Percentiles rank a stretch among this genome's conserved stretches.
Evolutionary conservation across 345 rosid genomes (phyloP).

Genomic region (Pugionium cornutum): DNA sequence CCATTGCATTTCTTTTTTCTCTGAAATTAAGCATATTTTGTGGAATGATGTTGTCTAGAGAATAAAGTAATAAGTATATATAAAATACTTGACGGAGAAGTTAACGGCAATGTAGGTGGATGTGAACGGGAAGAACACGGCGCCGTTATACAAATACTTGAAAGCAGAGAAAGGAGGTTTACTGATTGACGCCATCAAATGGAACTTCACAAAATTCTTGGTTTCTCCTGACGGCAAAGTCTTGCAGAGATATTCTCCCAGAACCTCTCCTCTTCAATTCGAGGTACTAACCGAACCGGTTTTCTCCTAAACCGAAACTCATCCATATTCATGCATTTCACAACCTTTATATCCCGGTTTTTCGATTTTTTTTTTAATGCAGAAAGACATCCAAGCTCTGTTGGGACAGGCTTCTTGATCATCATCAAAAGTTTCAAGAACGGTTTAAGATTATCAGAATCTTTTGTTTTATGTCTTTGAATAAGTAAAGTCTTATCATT

Average conservation of each 20-base stretch:
- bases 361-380: slow-evolving; percentile 21
- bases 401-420: slow-evolving; percentile 46
- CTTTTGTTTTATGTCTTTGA: neutral
- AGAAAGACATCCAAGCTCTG: slow-evolving; percentile 72
- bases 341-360: neutral
- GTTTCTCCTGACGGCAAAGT: slow-evolving; percentile 74
- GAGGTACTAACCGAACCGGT: slow-evolving; percentile 51
- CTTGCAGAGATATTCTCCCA: slow-evolving; percentile 73
- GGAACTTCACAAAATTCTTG: slow-evolving; percentile 95
- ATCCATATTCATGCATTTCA: neutral
- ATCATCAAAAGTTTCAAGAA: slow-evolving; percentile 15
- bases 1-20: neutral
- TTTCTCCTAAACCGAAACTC: slow-evolving; percentile 9
- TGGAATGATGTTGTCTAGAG: neutral
- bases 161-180: slow-evolving; percentile 81
- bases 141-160: slow-evolving; percentile 74
- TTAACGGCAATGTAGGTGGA: slow-evolving; percentile 53
- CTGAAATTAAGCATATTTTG: neutral
- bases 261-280: slow-evolving; percentile 79
- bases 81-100: neutral
- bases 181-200: slow-evolving; percentile 77
- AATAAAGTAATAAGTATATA: neutral
- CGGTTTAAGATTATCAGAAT: neutral
- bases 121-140: slow-evolving; percentile 85
- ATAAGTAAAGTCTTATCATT: slow-evolving; percentile 19